Conservation (phyloP, 1,284 basidiomycete species). For the Trichosporon asahii region DNA sequence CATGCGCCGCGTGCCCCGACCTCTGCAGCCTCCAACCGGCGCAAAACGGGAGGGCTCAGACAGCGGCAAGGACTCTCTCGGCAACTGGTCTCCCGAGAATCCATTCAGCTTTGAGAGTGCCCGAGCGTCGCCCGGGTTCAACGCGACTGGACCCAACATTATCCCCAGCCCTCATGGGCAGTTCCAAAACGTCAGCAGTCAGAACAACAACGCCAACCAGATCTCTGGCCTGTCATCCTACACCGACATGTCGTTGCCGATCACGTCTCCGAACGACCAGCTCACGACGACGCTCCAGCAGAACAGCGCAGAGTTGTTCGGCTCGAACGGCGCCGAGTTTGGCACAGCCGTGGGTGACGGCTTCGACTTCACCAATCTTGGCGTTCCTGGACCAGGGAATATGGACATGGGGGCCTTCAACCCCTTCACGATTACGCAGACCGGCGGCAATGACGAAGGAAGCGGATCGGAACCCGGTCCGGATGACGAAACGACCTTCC, state of each 20-base stretch:
- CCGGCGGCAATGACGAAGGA: slow-evolving; percentile 31
- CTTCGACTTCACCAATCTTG: slow-evolving; percentile 47
- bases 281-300: slow-evolving; percentile 4
- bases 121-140: slow-evolving; percentile 16
- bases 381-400: slow-evolving; percentile 25
- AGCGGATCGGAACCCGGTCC: slow-evolving; percentile 22
- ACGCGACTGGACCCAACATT: not conserved
- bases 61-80: slow-evolving; percentile 2
- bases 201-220: slow-evolving; percentile 10
- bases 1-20: slow-evolving; percentile 31
- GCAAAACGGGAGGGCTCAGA: slow-evolving; percentile 1
- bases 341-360: slow-evolving; percentile 34
- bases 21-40: slow-evolving; percentile 41
- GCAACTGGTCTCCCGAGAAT: slow-evolving; percentile 23
- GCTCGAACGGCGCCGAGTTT: slow-evolving; percentile 25
- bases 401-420: slow-evolving; percentile 41
- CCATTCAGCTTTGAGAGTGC: slow-evolving; percentile 24
- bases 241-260: slow-evolving; percentile 7
- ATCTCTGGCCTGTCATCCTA: slow-evolving; percentile 1
- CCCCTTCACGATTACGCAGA: slow-evolving; percentile 50
- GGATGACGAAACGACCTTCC: slow-evolving; percentile 45
- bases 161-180: slow-evolving; percentile 3
- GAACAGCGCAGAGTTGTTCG: slow-evolving; percentile 7
- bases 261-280: slow-evolving; percentile 7
- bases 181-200: slow-evolving; percentile 8